Percentiles rank a stretch among this genome's conserved stretches.
Evolutionary conservation across 2,329 filamentous ascomycete genomes (phyloP).

Genomic region (Fusarium coicis): DNA sequence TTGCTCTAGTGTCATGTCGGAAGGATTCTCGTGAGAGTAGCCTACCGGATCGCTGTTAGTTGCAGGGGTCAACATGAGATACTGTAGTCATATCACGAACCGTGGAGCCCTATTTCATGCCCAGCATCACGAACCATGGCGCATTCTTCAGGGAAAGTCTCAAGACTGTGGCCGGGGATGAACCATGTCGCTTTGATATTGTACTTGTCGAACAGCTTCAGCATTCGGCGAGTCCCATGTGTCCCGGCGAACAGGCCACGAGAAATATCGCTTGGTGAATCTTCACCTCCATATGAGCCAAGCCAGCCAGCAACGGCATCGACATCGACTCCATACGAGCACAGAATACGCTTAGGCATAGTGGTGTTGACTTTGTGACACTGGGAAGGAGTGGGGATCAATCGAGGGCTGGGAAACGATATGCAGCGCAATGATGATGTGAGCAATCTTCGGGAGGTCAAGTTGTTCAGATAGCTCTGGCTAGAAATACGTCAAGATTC

Average conservation of each 20-base stretch:
- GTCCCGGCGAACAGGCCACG: slow-evolving; percentile 72
- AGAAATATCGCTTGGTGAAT: slow-evolving; percentile 64
- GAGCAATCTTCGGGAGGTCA: neutral
- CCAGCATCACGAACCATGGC: slow-evolving; percentile 58
- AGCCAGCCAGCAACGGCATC: slow-evolving; percentile 83
- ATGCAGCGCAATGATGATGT: neutral
- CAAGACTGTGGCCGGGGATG: slow-evolving; percentile 60
- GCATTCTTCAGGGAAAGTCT: slow-evolving; percentile 60
- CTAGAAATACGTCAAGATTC: neutral
- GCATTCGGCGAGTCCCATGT: slow-evolving; percentile 70
- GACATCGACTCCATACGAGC: slow-evolving; percentile 74
- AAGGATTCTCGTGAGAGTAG: slow-evolving; percentile 79
- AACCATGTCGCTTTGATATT: slow-evolving; percentile 73
- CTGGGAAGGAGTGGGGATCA: neutral
- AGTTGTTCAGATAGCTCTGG: neutral
- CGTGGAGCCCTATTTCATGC: slow-evolving; percentile 69
- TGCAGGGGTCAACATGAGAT: rapidly evolving
- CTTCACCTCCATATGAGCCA: slow-evolving; percentile 78
- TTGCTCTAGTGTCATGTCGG: slow-evolving; percentile 78
- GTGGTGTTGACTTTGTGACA: too few species aligned
- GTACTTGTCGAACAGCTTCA: slow-evolving; percentile 78
- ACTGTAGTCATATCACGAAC: neutral
- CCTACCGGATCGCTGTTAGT: slow-evolving; percentile 38
- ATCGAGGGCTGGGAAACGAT: too few species aligned
- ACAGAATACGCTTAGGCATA: slow-evolving; percentile 10